Base-by-base conservation (phyloP, 176 grass and related monocot species). In the Eleusine coracana region DNA sequence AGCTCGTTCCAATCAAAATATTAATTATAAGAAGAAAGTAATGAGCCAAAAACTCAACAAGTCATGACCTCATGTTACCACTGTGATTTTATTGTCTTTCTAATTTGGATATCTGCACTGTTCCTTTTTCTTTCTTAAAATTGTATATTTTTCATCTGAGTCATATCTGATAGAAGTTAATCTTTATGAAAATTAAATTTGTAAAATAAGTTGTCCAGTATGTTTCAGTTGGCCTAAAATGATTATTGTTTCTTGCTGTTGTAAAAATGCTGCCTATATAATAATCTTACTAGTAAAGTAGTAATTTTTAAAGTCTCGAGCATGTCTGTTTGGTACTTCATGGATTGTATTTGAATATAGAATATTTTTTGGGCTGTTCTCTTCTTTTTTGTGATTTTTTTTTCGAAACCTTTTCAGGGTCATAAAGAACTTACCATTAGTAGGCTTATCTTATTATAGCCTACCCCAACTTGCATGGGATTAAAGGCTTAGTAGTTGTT, bases 291-390 rank as follows among this genome's bases (percentile, higher is more conserved):
- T 31, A 55, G 23, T 46, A 42, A 71, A 45, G 10, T 27, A 82
- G 37, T 29, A 62, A 18, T 20, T 76, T 50, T 62, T 13, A 68
- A 34, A 40, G 54, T 87, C 79, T 70, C 58, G 74, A 71, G 20
- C 27, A 56, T 39, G 21, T 14, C 39, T 79, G 5, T 73, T 79
- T 46, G 27, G 16, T 46, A 59, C 72, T 68, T 83, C 5, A 52
- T 84, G 76, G 29, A 78, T 54, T 79, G 29, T 68, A 55, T 55
- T 49, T 42, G 41, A 74, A 80, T n/a, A 40, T 68, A 39, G 10
- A 48, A 21, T 74, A 16, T 48, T 69, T 48, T 80, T 61, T 74
- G 15, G n/a, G 8, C 62, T 63, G 51, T 72, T 78, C 45, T 61
- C 25, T 25, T 25, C 25, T 25, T 25, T 25, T 25, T 25, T 25